phyloP scores from a whole-genome alignment of 257 asterid species.

The Avicennia marina region DNA sequence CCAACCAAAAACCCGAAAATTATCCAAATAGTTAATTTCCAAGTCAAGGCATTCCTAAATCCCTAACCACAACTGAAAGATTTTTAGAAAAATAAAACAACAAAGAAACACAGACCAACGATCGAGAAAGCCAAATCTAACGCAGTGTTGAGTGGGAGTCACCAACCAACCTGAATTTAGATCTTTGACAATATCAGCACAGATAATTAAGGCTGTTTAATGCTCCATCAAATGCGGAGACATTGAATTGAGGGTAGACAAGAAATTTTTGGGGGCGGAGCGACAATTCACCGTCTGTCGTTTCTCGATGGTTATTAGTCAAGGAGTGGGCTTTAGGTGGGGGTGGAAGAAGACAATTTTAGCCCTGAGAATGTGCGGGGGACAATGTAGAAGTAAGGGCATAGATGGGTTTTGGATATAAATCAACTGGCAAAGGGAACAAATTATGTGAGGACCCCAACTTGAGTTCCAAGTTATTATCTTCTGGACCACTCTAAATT shows the following conservation, averaged over 20 bases:
- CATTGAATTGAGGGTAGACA: slow-evolving; percentile 27
- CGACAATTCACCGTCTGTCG: not conserved
- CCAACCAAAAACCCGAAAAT: slow-evolving; percentile 11
- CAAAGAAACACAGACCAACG: slow-evolving; percentile 19
- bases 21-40: slow-evolving; percentile 3
- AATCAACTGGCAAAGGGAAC: not conserved
- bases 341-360: slow-evolving; percentile 6
- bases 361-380: not conserved
- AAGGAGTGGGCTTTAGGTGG: slow-evolving; percentile 11
- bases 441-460: not conserved
- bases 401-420: not conserved
- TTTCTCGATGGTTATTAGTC: not conserved
- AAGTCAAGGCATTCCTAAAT: slow-evolving; percentile 2
- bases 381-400: not conserved
- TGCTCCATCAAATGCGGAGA: slow-evolving; percentile 15
- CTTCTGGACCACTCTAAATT: no score
- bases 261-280: slow-evolving; percentile 8
- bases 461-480: no score
- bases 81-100: not conserved
- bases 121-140: slow-evolving; percentile 20
- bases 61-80: slow-evolving; percentile 4
- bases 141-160: not conserved
- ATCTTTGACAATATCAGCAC: slow-evolving; percentile 1
- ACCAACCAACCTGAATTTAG: slow-evolving; percentile 9
- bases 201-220: not conserved